These are phyloP conservation scores for Aspergillus affinis DNA, from an alignment of 495 filamentous ascomycete species.

Conservation along the genomic window DNA sequence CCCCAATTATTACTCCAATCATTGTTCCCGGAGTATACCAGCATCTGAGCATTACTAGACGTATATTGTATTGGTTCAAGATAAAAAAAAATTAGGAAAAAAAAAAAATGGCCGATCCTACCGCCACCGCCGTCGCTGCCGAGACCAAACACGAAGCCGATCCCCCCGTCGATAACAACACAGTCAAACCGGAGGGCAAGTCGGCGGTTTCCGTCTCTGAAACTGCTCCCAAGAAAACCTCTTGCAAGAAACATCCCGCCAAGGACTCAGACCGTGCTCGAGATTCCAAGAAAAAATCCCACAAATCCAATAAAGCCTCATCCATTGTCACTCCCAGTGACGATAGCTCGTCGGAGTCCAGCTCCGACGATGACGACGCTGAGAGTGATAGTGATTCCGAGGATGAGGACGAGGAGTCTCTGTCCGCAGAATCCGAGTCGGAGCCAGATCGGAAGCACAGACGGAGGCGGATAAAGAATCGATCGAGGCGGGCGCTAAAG, in stretches of 20 bases:
- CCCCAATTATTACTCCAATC: conserved; percentile 5
- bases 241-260: conserved; percentile 41
- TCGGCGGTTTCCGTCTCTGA: conserved; percentile 23
- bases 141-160: conserved; percentile 34
- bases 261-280: conserved; percentile 24
- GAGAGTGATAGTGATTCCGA: conserved; percentile 26
- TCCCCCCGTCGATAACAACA: conserved; percentile 24
- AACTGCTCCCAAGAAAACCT: conserved; percentile 25
- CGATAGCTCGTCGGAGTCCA: conserved; percentile 26
- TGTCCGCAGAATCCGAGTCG: conserved; percentile 35
- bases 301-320: conserved; percentile 27
- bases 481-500: conserved; percentile 44
- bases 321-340: conserved; percentile 26
- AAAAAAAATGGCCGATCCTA: conserved; percentile 25
- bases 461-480: conserved; percentile 44
- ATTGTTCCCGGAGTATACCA: conserved; percentile 16
- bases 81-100: too few relatives aligned
- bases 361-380: conserved; percentile 20
- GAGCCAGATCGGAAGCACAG: conserved; percentile 32
- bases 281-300: conserved; percentile 36
- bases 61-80: too few relatives aligned
- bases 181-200: conserved; percentile 32
- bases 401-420: conserved; percentile 27
- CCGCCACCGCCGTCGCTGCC: conserved; percentile 13
- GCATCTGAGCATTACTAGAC: too few relatives aligned